A percentile compares a stretch with the other conserved stretches of the same genome.
phyloP scores from a whole-genome alignment of 2,329 filamentous ascomycete genomes.

The Phaeosphaeria sp. region DNA sequence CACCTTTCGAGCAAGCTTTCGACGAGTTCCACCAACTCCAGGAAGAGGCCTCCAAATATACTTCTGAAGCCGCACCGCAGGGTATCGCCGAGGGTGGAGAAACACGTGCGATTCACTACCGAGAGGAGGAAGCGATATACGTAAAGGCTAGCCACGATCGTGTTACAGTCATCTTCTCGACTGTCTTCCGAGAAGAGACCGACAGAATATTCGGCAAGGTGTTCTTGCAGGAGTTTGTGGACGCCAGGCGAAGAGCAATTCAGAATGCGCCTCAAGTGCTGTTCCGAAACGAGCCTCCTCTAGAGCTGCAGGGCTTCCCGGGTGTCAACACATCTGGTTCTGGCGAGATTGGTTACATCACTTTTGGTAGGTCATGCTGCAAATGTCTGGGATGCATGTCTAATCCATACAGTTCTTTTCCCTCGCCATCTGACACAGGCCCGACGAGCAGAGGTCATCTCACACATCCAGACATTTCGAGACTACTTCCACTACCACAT shows the following conservation, averaged over 20 bases:
- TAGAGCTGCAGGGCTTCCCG: conserved; percentile 86
- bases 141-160: conserved; percentile 97
- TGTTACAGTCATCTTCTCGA: conserved; percentile 99
- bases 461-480: conserved; percentile 99
- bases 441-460: conserved; percentile 92
- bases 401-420: conserved; percentile 75
- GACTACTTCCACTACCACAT: conserved; percentile 99
- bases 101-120: conserved; percentile 96
- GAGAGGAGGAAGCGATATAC: conserved; percentile 98
- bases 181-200: conserved; percentile 96
- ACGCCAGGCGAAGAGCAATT: conserved; percentile 90
- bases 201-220: conserved; percentile 98
- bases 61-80: conserved; percentile 90
- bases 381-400: conserved; percentile 11
- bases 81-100: conserved; percentile 88
- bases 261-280: conserved; percentile 98
- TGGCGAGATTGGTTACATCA: conserved; percentile 95
- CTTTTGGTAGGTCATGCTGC: conserved; percentile 74
- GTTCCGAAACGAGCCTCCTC: conserved; percentile 91
- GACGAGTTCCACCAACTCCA: conserved; percentile 86
- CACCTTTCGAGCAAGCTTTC: conserved; percentile 96
- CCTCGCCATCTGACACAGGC: conserved; percentile 91
- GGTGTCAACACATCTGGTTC: conserved; percentile 76
- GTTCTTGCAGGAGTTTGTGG: conserved; percentile 94
- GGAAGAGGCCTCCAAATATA: conserved; percentile 90